These are phyloP conservation scores for Neurospora crassa DNA, from an alignment of 2,329 filamentous ascomycete species.

Conservation along the genomic window DNA sequence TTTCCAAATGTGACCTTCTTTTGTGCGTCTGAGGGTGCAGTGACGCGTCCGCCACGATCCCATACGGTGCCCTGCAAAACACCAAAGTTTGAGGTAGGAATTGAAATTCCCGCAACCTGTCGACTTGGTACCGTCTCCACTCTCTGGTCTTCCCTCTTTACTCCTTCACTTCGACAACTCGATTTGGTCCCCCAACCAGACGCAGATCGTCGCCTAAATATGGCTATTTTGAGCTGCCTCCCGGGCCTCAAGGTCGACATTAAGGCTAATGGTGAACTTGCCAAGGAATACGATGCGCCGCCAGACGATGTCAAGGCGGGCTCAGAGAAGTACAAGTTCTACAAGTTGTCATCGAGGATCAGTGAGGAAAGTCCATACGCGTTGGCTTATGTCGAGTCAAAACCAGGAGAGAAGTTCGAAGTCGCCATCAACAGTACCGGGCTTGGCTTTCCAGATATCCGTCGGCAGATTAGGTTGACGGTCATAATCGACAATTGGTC, in stretches of 20 bases:
- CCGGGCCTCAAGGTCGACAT: neutral
- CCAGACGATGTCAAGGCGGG: neutral
- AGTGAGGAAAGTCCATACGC: neutral
- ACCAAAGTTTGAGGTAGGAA: too few species aligned
- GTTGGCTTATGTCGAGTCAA: neutral
- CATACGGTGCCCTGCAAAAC: neutral
- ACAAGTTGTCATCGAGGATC: neutral
- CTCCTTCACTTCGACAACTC: too few species aligned
- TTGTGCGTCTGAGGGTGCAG: neutral
- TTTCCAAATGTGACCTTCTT: neutral
- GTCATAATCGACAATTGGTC: too few species aligned
- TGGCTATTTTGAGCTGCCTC: neutral
- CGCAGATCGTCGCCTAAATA: too few species aligned
- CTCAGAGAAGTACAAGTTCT: neutral
- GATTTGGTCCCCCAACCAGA: too few species aligned
- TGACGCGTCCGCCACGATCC: neutral
- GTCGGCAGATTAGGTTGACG: too few species aligned
- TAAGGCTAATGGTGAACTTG: neutral
- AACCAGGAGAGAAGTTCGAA: neutral
- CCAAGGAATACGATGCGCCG: neutral
- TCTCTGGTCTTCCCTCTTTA: too few species aligned
- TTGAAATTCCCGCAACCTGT: too few species aligned
- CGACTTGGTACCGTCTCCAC: too few species aligned
- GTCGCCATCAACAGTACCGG: neutral
- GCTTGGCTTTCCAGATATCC: too few species aligned